Evolutionary conservation across 441 rosid genomes (phyloP).

Genomic region (Kokia cookei): DNA sequence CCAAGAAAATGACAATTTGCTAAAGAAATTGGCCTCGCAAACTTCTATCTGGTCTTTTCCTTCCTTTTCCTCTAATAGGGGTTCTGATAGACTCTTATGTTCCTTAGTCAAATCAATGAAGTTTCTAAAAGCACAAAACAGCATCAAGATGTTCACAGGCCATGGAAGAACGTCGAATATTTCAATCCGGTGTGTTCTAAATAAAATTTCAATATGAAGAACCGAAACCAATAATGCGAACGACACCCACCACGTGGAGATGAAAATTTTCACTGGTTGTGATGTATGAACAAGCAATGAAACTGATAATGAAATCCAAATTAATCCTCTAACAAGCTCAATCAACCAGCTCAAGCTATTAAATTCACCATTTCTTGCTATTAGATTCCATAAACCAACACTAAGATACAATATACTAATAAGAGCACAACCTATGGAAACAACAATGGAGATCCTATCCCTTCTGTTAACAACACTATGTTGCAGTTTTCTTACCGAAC

Average conservation of each 20-base stretch:
- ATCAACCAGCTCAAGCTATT: constrained; percentile 22
- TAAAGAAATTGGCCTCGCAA: constrained; percentile 40
- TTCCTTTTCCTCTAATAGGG: constrained; percentile 32
- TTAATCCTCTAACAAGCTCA: constrained; percentile 44
- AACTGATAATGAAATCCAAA: constrained; percentile 55
- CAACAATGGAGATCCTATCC: constrained; percentile 32
- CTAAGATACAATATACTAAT: constrained; percentile 33
- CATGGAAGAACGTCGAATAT: constrained; percentile 38
- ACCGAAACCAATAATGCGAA: constrained; percentile 43
- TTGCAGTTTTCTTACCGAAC: constrained; percentile 22
- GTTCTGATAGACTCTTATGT: constrained; percentile 37
- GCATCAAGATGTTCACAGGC: constrained; percentile 44
- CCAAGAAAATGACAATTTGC: constrained; percentile 74
- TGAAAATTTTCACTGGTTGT: constrained; percentile 28
- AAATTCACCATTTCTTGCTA: constrained; percentile 7
- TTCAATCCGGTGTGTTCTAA: constrained; percentile 22
- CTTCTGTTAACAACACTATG: constrained; percentile 15
- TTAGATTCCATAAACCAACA: constrained; percentile 35
- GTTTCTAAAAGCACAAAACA: constrained; percentile 48
- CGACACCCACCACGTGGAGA: constrained; percentile 62
- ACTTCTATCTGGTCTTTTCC: constrained; percentile 25
- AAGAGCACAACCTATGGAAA: constrained; percentile 41
- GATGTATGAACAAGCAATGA: constrained; percentile 47
- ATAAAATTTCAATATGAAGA: constrained; percentile 31
- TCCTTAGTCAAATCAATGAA: constrained; percentile 16